Conservation (phyloP, 768 basidiomycete genomes). For the Dentipellis sp. region DNA sequence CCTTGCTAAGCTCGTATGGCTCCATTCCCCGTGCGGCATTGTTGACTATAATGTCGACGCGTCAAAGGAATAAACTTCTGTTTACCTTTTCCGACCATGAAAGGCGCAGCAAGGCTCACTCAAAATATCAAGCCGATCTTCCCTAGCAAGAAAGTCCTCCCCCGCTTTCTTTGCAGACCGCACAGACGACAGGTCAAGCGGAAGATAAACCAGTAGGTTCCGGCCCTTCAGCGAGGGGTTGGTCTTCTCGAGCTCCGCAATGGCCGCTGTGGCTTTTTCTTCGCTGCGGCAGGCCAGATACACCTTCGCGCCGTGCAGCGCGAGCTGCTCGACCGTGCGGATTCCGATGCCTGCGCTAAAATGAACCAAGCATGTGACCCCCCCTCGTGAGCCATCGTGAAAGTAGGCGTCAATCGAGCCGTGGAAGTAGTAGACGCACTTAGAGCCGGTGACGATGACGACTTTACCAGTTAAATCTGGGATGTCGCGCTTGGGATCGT, state of each 20-base stretch:
- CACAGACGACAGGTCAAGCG: conserved; percentile 44
- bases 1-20: conserved; percentile 3
- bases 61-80: background rate
- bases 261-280: conserved; percentile 9
- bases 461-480: conserved; percentile 41
- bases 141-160: conserved; percentile 37
- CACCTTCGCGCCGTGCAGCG: conserved; percentile 22
- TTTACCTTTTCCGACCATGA: no score
- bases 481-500: conserved; percentile 30
- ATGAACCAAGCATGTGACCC: no score
- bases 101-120: no score
- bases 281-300: conserved; percentile 16
- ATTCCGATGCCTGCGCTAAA: conserved; percentile 40
- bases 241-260: conserved; percentile 13
- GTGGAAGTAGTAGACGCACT: conserved; percentile 26
- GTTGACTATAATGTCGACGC: conserved; percentile 29
- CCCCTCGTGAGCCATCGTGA: no score
- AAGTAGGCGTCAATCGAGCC: no score
- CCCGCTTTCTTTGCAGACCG: conserved; percentile 38
- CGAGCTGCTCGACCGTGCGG: conserved; percentile 42
- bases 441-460: conserved; percentile 47
- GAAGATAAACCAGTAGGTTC: conserved; percentile 34
- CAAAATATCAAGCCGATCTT: conserved; percentile 45
- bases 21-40: conserved; percentile 33
- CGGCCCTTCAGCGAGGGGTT: background rate